Conservation (phyloP, 2,329 filamentous ascomycete genomes). For the Colletotrichum sp. region DNA sequence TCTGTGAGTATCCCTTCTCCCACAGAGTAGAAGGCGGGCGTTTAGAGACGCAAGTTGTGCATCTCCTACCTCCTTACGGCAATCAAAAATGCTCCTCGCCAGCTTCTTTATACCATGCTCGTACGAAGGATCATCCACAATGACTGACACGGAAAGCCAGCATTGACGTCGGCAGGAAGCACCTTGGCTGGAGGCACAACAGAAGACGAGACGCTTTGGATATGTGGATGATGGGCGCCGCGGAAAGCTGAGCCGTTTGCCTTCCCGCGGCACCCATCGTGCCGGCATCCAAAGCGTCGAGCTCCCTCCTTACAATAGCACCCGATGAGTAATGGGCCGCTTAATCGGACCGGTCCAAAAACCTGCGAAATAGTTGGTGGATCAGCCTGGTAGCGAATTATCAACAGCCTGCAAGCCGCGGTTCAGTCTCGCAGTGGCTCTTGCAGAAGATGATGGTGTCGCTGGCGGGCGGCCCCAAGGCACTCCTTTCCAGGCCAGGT, state of each 20-base stretch:
- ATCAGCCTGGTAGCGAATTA: neutral
- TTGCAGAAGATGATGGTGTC: neutral
- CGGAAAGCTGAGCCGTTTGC: too few species aligned
- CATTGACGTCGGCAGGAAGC: neutral
- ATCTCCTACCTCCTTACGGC: neutral
- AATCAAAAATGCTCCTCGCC: neutral
- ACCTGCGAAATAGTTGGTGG: too few species aligned
- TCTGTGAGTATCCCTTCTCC: neutral
- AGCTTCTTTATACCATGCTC: neutral
- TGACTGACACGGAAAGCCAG: neutral
- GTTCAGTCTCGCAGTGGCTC: neutral
- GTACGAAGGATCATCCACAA: neutral
- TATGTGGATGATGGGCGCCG: neutral
- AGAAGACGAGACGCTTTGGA: neutral
- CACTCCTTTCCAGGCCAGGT: neutral
- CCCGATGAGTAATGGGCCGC: neutral
- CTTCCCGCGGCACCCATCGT: neutral
- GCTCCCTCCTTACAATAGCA: neutral
- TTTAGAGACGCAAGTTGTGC: neutral
- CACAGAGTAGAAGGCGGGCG: neutral
- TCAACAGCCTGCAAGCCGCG: neutral
- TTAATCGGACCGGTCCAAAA: neutral
- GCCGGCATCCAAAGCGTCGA: neutral
- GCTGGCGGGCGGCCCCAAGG: neutral
- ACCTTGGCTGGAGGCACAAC: neutral